phyloP scores from a whole-genome alignment of 306 rosid species.

The Rosa multiflora region DNA sequence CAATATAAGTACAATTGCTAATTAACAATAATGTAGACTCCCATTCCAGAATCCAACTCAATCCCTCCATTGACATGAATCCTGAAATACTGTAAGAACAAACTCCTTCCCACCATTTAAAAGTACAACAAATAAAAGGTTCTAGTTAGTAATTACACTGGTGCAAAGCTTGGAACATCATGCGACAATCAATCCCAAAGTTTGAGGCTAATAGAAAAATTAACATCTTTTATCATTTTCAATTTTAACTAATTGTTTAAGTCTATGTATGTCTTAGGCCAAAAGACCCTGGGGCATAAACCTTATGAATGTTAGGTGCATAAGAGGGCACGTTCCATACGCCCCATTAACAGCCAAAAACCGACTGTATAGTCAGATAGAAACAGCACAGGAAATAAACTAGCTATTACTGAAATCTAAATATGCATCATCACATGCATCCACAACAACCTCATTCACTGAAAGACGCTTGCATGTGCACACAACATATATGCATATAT shows the following conservation, averaged over 20 bases:
- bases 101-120: neutral
- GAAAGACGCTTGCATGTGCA: neutral
- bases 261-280: neutral
- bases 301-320: no score
- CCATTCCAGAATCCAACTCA: neutral
- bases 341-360: neutral
- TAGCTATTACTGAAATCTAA: neutral
- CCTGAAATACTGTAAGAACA: neutral
- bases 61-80: neutral
- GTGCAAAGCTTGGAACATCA: neutral
- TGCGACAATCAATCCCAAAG: neutral
- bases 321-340: neutral
- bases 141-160: neutral
- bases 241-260: neutral
- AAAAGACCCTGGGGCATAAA: neutral
- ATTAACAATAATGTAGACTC: neutral
- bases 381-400: neutral
- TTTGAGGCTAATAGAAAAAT: neutral
- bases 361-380: neutral
- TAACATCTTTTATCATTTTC: neutral
- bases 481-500: neutral
- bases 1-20: neutral
- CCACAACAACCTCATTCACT: neutral
- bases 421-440: neutral
- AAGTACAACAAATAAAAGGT: neutral